Base-by-base conservation (phyloP, 495 filamentous ascomycete genomes). In the Aspergillus asperescens region DNA sequence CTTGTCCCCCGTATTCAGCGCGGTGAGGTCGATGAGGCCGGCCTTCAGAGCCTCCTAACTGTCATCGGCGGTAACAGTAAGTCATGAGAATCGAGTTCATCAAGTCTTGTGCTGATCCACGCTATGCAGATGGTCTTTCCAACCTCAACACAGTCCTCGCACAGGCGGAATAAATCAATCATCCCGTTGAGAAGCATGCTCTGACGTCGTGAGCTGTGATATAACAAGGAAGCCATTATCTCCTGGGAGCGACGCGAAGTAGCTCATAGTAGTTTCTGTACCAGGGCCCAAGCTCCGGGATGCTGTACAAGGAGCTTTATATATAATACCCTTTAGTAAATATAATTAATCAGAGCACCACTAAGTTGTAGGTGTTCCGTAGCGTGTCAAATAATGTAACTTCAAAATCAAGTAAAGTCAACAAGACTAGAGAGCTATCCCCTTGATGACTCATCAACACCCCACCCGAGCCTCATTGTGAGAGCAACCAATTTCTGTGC, bases 21-120 rank as follows among this genome's bases (percentile, higher is more conserved):
- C 28, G 57, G 61, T 52, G 46, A 54, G 41, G 12, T 58, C 6
- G 52, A 53, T 22, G 52, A 45, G 28, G 48, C 46, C 38, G 55
- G 48, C 12, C 52, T 62, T 37, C 16, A 53, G 18, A 34, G 50
- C 13, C 15, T 58, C 52, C 54, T 61, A 7, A 28, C 19, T 20
- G 34, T 54, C 18, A n/a, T 61, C 25, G 37, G 50, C n/a, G 19
- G 23, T 7, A 13, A 25, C 22, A 23, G 54, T 55, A 52, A 52
- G 54, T 43, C 10, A 16, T 32, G 4, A 28, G 8, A 20, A 16
- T 8, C 1, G 12, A 13, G 4, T 1, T 42, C 9, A 13, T n/a
- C 43, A 13, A 24, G n/a, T n/a, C 15, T 20, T 39, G 45, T 39
- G 19, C 31, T 46, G 15, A 53, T 29, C 15, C 4, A 5, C 20